Evolutionary conservation across 371 early-diverging fungal species (phyloP).

Genomic region (Mucor mucedo): DNA sequence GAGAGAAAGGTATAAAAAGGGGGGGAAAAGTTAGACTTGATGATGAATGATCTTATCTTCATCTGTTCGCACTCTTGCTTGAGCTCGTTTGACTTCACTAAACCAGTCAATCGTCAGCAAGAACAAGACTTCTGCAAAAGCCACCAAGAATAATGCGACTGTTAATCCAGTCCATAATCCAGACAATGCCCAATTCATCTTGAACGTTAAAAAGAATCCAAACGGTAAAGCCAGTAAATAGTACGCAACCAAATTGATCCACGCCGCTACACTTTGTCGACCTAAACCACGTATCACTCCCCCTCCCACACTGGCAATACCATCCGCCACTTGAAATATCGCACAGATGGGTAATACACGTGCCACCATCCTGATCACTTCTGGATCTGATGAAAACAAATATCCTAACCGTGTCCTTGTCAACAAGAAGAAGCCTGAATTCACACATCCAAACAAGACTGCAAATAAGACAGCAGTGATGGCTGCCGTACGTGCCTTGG

Average conservation of each 20-base stretch:
- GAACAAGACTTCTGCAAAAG: conserved; percentile 45
- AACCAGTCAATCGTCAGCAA: conserved; percentile 54
- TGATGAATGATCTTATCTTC: neutral
- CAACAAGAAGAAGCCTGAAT: conserved; percentile 37
- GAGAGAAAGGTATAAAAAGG: neutral
- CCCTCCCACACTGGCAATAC: conserved; percentile 67
- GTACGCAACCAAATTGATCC: conserved; percentile 70
- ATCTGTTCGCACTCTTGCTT: conserved; percentile 18
- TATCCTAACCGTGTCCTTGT: conserved; percentile 60
- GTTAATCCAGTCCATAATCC: conserved; percentile 76
- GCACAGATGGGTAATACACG: conserved; percentile 78
- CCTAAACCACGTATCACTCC: conserved; percentile 80
- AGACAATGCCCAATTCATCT: conserved; percentile 54
- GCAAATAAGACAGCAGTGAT: conserved; percentile 54
- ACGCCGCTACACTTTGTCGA: conserved; percentile 72
- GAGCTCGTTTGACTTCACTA: conserved; percentile 49
- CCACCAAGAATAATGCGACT: conserved; percentile 58
- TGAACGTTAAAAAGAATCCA: conserved; percentile 67
- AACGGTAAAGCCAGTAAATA: conserved; percentile 74
- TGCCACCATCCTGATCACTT: conserved; percentile 73
- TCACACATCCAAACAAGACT: conserved; percentile 46
- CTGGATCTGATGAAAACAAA: conserved; percentile 72
- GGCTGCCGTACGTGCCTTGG: conserved; percentile 53
- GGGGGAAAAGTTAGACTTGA: neutral
- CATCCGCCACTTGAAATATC: conserved; percentile 81